Evolutionary conservation across 2,329 filamentous ascomycete species (phyloP), one percentile per base, ranked within the genome.

Genomic region (Aspergillus latus): DNA sequence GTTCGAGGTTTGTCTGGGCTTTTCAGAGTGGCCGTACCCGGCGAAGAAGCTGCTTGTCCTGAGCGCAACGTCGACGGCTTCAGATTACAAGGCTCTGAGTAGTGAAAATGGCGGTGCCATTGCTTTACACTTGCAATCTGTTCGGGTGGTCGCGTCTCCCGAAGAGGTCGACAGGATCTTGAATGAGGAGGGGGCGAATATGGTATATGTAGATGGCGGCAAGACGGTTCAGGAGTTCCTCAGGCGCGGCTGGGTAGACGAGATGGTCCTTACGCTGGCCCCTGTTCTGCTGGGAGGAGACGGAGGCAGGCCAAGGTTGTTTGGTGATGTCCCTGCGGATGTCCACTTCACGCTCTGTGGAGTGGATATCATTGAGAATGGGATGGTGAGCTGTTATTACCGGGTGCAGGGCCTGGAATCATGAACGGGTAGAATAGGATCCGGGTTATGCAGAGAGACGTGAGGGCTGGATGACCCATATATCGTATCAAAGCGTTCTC

Each of bases 301-400:
- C 1, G 52, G 57, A n/a, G 49, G 37, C 5, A 37, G 16, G 2
- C 40, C 21, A 4, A 28, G 10, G 1, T 32, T 59, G 34, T 59
- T 56, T 50, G 42, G 28, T 8, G n/a, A 34, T 2, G 10, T 54
- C 21, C 6, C 11, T 8, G 15, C 5, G 10, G 45, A 54, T 56
- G 21, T 59, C 4, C 34, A 30, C 5, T 44, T 51, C n/a, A 56
- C 39, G 1, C 10, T 59, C 32, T 4, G 39, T 10, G 57, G 46
- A 1, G 53, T 56, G 15, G 53, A 59, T 51, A 53, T 56, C 16
- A 56, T 56, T 45, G 53, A 59, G 8, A 15, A 51, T 56, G 53
- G 53, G 28, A 56, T 59, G 57, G 49, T 59, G 9, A 52, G 47
- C 13, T 40, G 7, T 8, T 52, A 50, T 36, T 58, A 58, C 32